phyloP scores from a whole-genome alignment of 208 protist species.

The Leishmania aethiopica region DNA sequence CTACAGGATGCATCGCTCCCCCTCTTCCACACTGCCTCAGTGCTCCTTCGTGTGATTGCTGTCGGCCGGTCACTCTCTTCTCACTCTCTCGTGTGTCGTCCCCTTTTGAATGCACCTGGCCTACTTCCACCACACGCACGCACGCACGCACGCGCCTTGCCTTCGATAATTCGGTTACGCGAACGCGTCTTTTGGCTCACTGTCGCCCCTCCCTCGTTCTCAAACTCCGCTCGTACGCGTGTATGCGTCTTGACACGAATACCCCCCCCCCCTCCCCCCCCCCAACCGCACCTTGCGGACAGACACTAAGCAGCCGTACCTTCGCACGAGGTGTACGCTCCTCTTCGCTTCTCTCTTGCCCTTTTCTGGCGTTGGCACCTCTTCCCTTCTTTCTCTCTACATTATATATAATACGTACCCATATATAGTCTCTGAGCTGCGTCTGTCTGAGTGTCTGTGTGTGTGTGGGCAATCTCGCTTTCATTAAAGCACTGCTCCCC shows the following conservation, averaged over 20 bases:
- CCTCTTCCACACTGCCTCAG: background rate
- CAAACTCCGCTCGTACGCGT: background rate
- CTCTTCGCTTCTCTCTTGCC: background rate
- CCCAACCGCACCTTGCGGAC: background rate
- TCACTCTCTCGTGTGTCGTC: background rate
- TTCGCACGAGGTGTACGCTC: background rate
- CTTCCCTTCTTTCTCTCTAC: background rate
- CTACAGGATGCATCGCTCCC: background rate
- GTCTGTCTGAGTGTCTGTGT: background rate
- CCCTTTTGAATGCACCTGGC: background rate
- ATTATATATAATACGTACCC: background rate
- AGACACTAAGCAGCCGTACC: background rate
- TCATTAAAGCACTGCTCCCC: constrained; percentile 1
- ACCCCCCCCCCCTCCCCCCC: too few species aligned
- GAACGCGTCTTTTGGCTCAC: too few species aligned
- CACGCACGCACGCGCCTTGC: background rate
- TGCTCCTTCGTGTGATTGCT: background rate
- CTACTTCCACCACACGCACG: background rate
- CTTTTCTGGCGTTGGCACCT: background rate
- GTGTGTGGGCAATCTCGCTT: constrained; percentile 6
- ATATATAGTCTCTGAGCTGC: background rate
- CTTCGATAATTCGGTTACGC: background rate
- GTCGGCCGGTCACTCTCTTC: background rate
- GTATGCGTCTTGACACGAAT: background rate
- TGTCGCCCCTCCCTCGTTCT: too few species aligned